phyloP scores from a whole-genome alignment of 768 basidiomycete genomes.

The Pleurotus salmoneostramineus region DNA sequence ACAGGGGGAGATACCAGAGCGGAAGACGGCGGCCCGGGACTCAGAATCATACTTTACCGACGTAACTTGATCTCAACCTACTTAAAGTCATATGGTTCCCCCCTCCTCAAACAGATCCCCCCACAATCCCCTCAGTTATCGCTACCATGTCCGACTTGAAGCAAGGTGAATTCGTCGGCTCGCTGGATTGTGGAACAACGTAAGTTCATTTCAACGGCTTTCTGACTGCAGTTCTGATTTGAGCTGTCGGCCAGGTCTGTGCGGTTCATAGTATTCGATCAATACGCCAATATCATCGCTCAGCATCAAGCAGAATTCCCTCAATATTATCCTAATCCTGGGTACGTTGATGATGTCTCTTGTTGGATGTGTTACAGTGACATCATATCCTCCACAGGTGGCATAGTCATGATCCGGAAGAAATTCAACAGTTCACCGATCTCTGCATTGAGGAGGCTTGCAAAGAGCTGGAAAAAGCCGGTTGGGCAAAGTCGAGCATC shows the following conservation, averaged over 20 bases:
- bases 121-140: slow-evolving; percentile 9
- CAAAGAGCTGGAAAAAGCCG: slow-evolving; percentile 63
- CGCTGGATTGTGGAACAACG: slow-evolving; percentile 95
- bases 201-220: slow-evolving; percentile 32
- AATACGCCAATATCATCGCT: slow-evolving; percentile 81
- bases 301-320: slow-evolving; percentile 92
- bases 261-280: slow-evolving; percentile 89
- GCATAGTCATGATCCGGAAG: slow-evolving; percentile 92
- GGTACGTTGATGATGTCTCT: slow-evolving; percentile 35
- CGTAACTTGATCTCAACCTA: neutral
- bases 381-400: slow-evolving; percentile 46
- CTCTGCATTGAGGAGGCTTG: slow-evolving; percentile 73
- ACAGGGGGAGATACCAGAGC: neutral
- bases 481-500: slow-evolving; percentile 77
- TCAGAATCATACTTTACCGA: neutral
- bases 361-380: slow-evolving; percentile 1
- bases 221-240: neutral
- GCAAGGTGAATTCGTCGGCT: slow-evolving; percentile 83
- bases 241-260: slow-evolving; percentile 55
- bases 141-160: slow-evolving; percentile 32
- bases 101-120: neutral
- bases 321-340: slow-evolving; percentile 88
- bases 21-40: neutral
- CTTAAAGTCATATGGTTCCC: neutral
- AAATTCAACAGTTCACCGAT: slow-evolving; percentile 74